phyloP scores from a whole-genome alignment of 306 rosid genomes.

The Ziziphus jujuba region DNA sequence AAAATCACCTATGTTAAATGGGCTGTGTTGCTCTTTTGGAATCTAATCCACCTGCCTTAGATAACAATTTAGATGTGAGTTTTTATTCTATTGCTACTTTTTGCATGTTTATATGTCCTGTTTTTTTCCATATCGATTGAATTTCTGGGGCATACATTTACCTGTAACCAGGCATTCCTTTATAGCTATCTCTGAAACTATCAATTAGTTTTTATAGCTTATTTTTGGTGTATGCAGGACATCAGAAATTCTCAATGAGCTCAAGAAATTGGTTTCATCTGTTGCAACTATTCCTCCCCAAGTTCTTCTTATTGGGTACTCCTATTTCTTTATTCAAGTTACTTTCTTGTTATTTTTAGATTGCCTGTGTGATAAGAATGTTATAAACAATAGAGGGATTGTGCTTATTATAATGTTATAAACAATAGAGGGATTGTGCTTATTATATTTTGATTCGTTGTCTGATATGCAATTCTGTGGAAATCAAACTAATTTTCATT shows the following conservation, averaged over 20 bases:
- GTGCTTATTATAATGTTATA: background rate
- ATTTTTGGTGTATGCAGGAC: slow-evolving; percentile 48
- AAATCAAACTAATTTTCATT: too few relatives aligned
- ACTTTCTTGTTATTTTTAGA: slow-evolving; percentile 13
- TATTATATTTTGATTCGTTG: background rate
- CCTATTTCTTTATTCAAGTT: background rate
- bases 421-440: background rate
- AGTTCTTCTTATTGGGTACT: slow-evolving; percentile 70
- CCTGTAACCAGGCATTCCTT: background rate
- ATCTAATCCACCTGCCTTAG: background rate
- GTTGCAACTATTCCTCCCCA: slow-evolving; percentile 54
- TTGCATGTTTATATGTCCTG: background rate
- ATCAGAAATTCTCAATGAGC: slow-evolving; percentile 54
- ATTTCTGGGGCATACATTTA: background rate
- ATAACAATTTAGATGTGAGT: background rate
- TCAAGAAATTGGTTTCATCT: slow-evolving; percentile 38
- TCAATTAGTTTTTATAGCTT: background rate
- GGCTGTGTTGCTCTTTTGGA: background rate
- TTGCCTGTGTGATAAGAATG: background rate
- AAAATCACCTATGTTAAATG: background rate
- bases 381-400: background rate
- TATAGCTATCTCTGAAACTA: background rate
- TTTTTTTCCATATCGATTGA: too few relatives aligned
- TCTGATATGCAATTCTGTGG: too few relatives aligned
- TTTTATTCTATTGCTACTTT: background rate